A percentile compares a stretch with the other conserved stretches of the same genome.
Conservation (phyloP, 805 yeast genomes). For the Saccharomycopsis malanga region DNA sequence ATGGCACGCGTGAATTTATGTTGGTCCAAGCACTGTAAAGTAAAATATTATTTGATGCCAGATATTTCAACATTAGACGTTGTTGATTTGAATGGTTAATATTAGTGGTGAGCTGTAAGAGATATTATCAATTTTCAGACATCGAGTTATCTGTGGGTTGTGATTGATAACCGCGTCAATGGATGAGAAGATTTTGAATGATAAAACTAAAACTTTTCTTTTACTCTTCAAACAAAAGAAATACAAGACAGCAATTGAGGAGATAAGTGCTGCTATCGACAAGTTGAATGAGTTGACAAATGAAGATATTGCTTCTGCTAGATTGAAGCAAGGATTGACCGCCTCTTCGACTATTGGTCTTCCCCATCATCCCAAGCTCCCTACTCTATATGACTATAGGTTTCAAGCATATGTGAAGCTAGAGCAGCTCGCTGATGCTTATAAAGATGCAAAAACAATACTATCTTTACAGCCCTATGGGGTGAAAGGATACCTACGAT, state of each 20-base stretch:
- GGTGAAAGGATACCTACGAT: slow-evolving; percentile 18
- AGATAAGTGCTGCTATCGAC: background rate
- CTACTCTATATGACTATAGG: slow-evolving; percentile 10
- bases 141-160: too few relatives aligned
- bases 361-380: slow-evolving; percentile 16
- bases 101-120: too few relatives aligned
- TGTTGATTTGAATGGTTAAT: too few relatives aligned
- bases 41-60: too few relatives aligned
- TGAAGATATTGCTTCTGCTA: slow-evolving; percentile 6
- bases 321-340: slow-evolving; percentile 13
- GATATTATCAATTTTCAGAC: too few relatives aligned
- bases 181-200: background rate
- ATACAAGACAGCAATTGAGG: slow-evolving; percentile 1
- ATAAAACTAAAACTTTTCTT: background rate
- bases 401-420: slow-evolving; percentile 26
- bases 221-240: slow-evolving; percentile 5
- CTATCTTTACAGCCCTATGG: slow-evolving; percentile 16
- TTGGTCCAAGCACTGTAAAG: too few relatives aligned
- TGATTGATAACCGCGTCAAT: too few relatives aligned
- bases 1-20: too few relatives aligned
- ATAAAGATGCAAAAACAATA: slow-evolving; percentile 16
- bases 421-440: slow-evolving; percentile 22
- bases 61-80: too few relatives aligned
- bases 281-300: background rate
- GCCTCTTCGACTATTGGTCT: slow-evolving; percentile 5